Evolutionary conservation across 768 basidiomycete species (phyloP).

Genomic region (Roridomyces roridus): DNA sequence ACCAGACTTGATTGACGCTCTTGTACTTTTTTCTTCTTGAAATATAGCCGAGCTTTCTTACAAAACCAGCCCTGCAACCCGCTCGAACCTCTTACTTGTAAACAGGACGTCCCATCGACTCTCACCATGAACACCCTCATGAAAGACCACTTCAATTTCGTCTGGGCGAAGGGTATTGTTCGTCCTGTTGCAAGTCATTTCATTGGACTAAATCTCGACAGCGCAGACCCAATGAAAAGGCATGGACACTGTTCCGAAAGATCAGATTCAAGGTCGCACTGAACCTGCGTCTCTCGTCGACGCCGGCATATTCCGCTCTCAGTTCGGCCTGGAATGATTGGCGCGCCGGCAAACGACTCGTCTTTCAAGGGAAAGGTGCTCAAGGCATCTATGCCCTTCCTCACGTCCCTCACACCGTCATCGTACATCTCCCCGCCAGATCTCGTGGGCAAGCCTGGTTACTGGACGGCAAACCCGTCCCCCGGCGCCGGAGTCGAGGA

Average conservation of each 20-base stretch:
- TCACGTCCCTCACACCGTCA: too few relatives aligned
- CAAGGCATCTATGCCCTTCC: neutral
- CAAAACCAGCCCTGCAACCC: too few relatives aligned
- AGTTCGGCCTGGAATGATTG: constrained; percentile 27
- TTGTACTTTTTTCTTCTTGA: too few relatives aligned
- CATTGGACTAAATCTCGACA: too few relatives aligned
- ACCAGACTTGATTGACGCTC: constrained; percentile 10
- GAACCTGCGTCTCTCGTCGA: constrained; percentile 24
- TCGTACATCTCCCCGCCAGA: constrained; percentile 24
- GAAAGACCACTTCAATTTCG: too few relatives aligned
- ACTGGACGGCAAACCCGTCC: constrained; percentile 30
- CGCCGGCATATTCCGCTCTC: constrained; percentile 18
- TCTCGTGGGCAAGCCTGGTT: constrained; percentile 26
- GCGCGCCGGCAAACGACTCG: neutral
- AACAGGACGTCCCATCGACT: too few relatives aligned
- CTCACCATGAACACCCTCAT: too few relatives aligned
- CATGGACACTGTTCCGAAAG: constrained; percentile 25
- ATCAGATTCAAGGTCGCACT: constrained; percentile 34
- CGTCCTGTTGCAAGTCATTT: too few relatives aligned
- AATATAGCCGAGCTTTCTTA: too few relatives aligned
- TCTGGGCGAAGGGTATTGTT: too few relatives aligned
- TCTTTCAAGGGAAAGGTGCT: neutral
- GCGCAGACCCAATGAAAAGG: constrained; percentile 32
- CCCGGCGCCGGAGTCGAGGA: constrained; percentile 29
- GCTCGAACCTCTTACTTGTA: too few relatives aligned